Conservation (phyloP, 2,329 filamentous ascomycete genomes). For the Aspergillus phoenicis region DNA sequence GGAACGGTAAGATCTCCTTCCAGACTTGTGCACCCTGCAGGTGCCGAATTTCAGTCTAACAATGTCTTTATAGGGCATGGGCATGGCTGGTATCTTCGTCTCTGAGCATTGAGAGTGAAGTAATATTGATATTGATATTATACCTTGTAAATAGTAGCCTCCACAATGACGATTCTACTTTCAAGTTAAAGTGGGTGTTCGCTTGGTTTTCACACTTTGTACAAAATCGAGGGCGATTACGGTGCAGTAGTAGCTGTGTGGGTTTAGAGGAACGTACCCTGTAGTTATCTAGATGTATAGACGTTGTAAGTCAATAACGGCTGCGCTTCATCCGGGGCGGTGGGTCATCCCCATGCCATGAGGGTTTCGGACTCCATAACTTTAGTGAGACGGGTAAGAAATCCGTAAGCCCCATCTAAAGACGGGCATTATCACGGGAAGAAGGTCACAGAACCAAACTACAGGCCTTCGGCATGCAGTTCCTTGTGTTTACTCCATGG, state of each 20-base stretch:
- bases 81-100: constrained; percentile 92
- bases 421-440: background rate
- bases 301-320: background rate
- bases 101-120: constrained; percentile 65
- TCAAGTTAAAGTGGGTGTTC: background rate
- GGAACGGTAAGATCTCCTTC: constrained; percentile 71
- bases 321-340: background rate
- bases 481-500: background rate
- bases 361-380: background rate
- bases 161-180: background rate
- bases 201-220: background rate
- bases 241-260: background rate
- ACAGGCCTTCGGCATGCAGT: background rate
- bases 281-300: background rate
- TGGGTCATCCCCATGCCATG: background rate
- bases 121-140: background rate
- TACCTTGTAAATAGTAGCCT: constrained; percentile 4
- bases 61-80: constrained; percentile 48
- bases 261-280: background rate
- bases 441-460: background rate
- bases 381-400: background rate
- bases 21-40: background rate
- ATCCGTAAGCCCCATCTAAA: background rate
- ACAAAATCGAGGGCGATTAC: background rate
- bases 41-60: background rate